These are phyloP conservation scores for Tylopilus sp. DNA, from an alignment of 768 basidiomycete species.

Conservation along the genomic window DNA sequence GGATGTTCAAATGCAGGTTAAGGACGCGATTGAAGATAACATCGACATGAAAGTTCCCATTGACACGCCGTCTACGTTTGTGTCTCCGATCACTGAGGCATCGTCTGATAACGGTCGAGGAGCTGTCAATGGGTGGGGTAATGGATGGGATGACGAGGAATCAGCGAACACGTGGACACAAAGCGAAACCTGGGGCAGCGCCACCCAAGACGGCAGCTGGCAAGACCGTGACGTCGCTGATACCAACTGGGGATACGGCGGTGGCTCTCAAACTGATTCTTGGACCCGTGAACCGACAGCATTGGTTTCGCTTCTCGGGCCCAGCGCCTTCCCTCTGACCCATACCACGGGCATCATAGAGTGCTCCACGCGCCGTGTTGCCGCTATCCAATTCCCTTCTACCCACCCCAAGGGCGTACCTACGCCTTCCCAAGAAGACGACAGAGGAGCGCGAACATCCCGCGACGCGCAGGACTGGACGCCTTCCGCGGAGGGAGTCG, in stretches of 20 bases:
- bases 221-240: slow-evolving; percentile 6
- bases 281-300: slow-evolving; percentile 23
- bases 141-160: slow-evolving; percentile 13
- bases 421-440: background rate
- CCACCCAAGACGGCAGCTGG: background rate
- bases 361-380: slow-evolving; percentile 56
- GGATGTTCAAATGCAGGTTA: slow-evolving; percentile 20
- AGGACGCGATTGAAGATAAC: slow-evolving; percentile 29
- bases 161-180: slow-evolving; percentile 12
- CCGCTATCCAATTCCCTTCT: slow-evolving; percentile 41
- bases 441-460: background rate
- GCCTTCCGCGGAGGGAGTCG: slow-evolving; percentile 33
- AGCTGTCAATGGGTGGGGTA: slow-evolving; percentile 4
- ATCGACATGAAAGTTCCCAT: slow-evolving; percentile 19
- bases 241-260: slow-evolving; percentile 14
- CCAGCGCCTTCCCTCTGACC: slow-evolving; percentile 54
- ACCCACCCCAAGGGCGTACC: slow-evolving; percentile 14
- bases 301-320: slow-evolving; percentile 49
- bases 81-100: background rate
- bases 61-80: background rate
- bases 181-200: slow-evolving; percentile 2
- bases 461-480: slow-evolving; percentile 6
- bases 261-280: slow-evolving; percentile 2
- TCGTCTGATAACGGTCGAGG: slow-evolving; percentile 1
- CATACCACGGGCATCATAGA: slow-evolving; percentile 67